Evolutionary conservation across 768 basidiomycete species (phyloP).

Genomic region (Suillus occidentalis): DNA sequence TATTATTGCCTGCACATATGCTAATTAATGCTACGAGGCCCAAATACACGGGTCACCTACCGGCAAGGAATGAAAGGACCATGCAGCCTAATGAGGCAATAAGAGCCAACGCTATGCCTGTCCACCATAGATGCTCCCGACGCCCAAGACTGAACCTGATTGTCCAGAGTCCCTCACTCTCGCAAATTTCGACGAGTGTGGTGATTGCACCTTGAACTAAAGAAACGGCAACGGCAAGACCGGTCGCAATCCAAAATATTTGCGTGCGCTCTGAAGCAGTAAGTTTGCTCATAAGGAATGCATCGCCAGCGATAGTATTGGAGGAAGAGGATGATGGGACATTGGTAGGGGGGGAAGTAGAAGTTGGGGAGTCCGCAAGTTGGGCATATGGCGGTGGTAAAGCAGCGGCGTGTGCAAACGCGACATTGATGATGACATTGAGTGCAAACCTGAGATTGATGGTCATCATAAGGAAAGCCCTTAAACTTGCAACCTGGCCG

Average conservation of each 20-base stretch:
- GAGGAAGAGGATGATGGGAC: neutral
- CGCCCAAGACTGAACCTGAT: neutral
- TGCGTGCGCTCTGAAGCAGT: neutral
- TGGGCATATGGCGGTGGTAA: neutral
- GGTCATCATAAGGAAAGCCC: neutral
- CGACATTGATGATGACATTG: neutral
- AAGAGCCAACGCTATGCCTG: constrained; percentile 2
- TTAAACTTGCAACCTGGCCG: too few species aligned
- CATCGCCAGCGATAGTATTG: neutral
- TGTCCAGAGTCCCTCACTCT: constrained; percentile 2
- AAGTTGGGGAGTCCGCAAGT: neutral
- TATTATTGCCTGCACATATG: neutral
- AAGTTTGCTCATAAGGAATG: neutral
- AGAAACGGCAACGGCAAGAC: neutral
- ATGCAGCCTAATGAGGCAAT: neutral
- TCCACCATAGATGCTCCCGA: constrained; percentile 2
- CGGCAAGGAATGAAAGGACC: neutral
- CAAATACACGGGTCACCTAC: neutral
- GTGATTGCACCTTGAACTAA: constrained; percentile 1
- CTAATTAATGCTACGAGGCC: neutral
- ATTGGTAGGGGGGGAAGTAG: neutral
- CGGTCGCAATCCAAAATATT: constrained; percentile 3
- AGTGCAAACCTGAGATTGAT: neutral
- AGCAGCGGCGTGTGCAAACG: neutral
- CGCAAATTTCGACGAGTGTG: constrained; percentile 2